Conservation (phyloP, 345 rosid genomes). For the Theobroma cacao region DNA sequence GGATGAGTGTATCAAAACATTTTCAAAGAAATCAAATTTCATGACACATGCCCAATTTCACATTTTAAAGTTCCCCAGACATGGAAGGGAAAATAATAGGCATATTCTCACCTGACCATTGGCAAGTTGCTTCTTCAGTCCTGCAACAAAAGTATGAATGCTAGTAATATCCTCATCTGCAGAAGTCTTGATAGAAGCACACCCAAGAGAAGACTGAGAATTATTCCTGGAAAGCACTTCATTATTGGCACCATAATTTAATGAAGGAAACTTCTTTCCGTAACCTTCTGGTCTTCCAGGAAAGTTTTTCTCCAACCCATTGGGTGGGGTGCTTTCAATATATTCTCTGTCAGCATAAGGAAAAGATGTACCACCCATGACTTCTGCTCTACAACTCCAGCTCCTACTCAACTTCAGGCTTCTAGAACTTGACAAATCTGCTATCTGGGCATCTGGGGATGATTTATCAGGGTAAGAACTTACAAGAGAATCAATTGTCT, state of each 20-base stretch:
- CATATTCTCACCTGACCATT: constrained; percentile 39
- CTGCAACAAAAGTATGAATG: constrained; percentile 73
- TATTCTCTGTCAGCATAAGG: constrained; percentile 23
- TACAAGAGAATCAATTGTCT: constrained; percentile 42
- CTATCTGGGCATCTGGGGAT: constrained; percentile 24
- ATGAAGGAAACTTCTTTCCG: constrained; percentile 36
- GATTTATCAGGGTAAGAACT: constrained; percentile 33
- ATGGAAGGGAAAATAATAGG: background rate
- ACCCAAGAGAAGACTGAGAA: constrained; percentile 74
- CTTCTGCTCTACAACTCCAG: constrained; percentile 56
- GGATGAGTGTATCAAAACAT: background rate
- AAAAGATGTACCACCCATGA: constrained; percentile 39
- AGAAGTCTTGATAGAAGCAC: constrained; percentile 57
- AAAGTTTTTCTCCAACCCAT: constrained; percentile 50
- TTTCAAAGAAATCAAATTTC: constrained; percentile 14
- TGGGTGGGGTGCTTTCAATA: constrained; percentile 62
- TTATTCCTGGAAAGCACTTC: constrained; percentile 55
- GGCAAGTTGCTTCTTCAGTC: constrained; percentile 58
- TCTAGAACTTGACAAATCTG: constrained; percentile 49
- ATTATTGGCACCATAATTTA: constrained; percentile 32
- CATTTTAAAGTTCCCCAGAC: background rate
- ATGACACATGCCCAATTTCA: background rate
- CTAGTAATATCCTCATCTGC: constrained; percentile 71
- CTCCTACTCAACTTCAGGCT: constrained; percentile 45
- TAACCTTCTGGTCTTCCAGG: constrained; percentile 66